These are phyloP conservation scores for Gentiana straminea DNA, from an alignment of 257 asterid species.

Conservation along the genomic window DNA sequence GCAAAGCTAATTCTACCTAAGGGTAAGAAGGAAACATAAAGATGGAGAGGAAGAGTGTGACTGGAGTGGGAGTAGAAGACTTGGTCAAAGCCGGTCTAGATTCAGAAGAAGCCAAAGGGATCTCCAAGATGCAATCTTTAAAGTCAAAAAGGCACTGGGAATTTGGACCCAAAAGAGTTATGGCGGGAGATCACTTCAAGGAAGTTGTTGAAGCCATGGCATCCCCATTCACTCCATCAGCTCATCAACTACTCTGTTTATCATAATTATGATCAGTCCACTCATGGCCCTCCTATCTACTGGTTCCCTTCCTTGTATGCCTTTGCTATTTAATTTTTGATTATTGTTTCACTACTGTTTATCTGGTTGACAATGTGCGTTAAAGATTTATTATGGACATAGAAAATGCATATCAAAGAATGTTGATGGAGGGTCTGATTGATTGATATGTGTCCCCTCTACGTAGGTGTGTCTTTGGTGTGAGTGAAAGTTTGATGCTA, in stretches of 20 bases:
- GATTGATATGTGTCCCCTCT: too few species aligned
- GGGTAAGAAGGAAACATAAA: not conserved
- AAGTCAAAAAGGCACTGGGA: not conserved
- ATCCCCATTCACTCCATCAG: conserved; percentile 65
- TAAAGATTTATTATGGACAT: too few species aligned
- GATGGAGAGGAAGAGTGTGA: conserved; percentile 39
- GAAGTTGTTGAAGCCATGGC: conserved; percentile 58
- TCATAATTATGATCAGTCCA: conserved; percentile 31
- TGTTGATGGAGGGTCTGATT: too few species aligned
- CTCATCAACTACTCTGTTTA: conserved; percentile 62
- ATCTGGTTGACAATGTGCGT: too few species aligned
- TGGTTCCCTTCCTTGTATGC: conserved; percentile 86
- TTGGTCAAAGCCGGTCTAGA: conserved; percentile 44
- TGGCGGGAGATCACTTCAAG: conserved; percentile 49
- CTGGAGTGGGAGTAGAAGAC: conserved; percentile 43
- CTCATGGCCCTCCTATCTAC: conserved; percentile 61
- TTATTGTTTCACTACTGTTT: too few species aligned
- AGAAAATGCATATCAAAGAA: too few species aligned
- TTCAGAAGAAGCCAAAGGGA: conserved; percentile 39
- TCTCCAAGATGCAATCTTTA: conserved; percentile 26
- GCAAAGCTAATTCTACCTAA: too few species aligned
- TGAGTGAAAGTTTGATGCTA: too few species aligned
- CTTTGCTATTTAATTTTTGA: too few species aligned
- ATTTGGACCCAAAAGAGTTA: conserved; percentile 22
- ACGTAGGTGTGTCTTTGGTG: too few species aligned